phyloP scores from a whole-genome alignment of 2,329 filamentous ascomycete genomes.

The Penicillium sp. region DNA sequence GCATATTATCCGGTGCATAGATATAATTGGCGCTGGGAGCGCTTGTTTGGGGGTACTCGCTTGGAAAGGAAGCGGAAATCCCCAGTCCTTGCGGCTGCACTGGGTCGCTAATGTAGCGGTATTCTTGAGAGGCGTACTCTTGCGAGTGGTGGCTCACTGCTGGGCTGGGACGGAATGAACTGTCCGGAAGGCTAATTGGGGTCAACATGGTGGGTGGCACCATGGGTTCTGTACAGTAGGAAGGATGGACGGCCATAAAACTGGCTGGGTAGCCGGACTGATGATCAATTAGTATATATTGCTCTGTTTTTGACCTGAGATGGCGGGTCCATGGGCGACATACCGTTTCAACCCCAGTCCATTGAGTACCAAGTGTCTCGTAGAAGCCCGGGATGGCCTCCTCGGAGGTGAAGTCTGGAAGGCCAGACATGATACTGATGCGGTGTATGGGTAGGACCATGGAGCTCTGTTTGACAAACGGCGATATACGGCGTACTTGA shows the following conservation, averaged over 20 bases:
- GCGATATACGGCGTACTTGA: conserved; percentile 10
- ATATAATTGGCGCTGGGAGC: conserved; percentile 25
- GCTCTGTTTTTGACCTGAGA: neutral
- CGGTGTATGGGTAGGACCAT: conserved; percentile 26
- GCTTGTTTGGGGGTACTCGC: conserved; percentile 25
- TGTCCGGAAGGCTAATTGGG: conserved; percentile 38
- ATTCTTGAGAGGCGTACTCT: conserved; percentile 25
- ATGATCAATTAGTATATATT: neutral
- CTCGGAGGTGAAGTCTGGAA: conserved; percentile 19
- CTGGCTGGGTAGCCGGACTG: conserved; percentile 14
- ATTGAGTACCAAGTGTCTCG: conserved; percentile 24
- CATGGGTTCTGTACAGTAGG: conserved; percentile 32
- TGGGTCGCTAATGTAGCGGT: conserved; percentile 32
- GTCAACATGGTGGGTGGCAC: conserved; percentile 33
- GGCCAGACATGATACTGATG: conserved; percentile 26
- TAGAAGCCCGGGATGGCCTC: conserved; percentile 31
- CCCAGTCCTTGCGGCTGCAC: conserved; percentile 34
- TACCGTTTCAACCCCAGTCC: conserved; percentile 32
- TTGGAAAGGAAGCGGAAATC: conserved; percentile 33
- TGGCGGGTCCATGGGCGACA: conserved; percentile 10
- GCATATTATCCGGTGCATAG: conserved; percentile 20
- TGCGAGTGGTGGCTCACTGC: conserved; percentile 35
- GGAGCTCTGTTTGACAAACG: conserved; percentile 11
- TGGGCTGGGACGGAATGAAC: conserved; percentile 33
- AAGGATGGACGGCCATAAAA: conserved; percentile 26